Conservation (phyloP, 2,329 filamentous ascomycete genomes). For the Graphilbum sp. region DNA sequence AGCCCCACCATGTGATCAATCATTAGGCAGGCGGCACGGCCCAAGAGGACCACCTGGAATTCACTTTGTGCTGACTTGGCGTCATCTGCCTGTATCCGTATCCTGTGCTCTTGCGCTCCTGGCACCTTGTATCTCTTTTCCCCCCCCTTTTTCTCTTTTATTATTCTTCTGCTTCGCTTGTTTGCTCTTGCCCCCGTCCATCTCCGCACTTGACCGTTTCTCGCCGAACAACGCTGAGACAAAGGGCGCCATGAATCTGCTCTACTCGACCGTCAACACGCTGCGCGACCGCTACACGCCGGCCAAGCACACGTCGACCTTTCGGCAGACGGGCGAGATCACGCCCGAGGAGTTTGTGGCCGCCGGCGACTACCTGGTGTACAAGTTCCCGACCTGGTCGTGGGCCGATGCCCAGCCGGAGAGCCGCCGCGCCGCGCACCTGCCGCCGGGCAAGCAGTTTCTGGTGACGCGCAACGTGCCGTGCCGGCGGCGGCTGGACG, state of each 20-base stretch:
- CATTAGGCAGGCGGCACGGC: not conserved
- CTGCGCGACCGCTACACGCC: conserved; percentile 85
- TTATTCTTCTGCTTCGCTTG: too few species aligned
- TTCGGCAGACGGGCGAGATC: conserved; percentile 85
- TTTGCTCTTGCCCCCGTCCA: too few species aligned
- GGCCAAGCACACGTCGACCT: conserved; percentile 78
- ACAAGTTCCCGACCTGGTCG: conserved; percentile 97
- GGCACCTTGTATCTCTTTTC: too few species aligned
- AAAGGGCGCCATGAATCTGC: conserved; percentile 48
- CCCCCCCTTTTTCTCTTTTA: too few species aligned
- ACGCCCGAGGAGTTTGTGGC: conserved; percentile 93
- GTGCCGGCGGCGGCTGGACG: conserved; percentile 78
- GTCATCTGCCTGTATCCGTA: too few species aligned
- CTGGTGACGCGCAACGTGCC: conserved; percentile 89
- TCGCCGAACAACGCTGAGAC: too few species aligned
- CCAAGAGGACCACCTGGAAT: too few species aligned
- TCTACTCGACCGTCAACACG: conserved; percentile 84
- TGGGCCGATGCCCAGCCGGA: conserved; percentile 84
- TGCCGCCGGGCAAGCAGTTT: conserved; percentile 86
- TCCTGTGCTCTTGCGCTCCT: too few species aligned
- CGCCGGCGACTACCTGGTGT: conserved; percentile 92
- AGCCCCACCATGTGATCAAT: not conserved
- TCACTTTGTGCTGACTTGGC: too few species aligned
- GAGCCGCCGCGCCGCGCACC: conserved; percentile 59
- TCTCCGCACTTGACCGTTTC: too few species aligned